Conservation (phyloP, 2,329 filamentous ascomycete species). For the Blumeria hordei region DNA sequence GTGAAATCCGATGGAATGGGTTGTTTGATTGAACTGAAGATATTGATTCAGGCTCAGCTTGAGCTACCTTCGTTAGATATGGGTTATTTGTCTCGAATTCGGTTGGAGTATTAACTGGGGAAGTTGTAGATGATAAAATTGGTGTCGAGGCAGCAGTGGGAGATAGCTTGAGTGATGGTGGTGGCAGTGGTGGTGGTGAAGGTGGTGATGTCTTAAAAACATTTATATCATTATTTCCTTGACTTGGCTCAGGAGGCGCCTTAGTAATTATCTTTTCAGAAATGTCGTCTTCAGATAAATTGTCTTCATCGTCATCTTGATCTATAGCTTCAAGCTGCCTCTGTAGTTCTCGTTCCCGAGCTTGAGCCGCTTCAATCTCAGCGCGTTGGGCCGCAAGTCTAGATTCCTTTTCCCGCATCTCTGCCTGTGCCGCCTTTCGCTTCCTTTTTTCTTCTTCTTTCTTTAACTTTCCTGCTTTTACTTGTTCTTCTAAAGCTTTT, state of each 20-base stretch:
- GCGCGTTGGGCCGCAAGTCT: slow-evolving; percentile 65
- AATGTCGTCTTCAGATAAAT: slow-evolving; percentile 46
- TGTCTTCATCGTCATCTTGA: slow-evolving; percentile 29
- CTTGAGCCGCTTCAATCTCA: slow-evolving; percentile 75
- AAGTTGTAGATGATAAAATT: slow-evolving; percentile 18
- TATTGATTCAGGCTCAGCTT: slow-evolving; percentile 26
- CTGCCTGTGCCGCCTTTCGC: slow-evolving; percentile 68
- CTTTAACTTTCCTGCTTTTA: slow-evolving; percentile 77
- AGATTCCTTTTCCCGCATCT: slow-evolving; percentile 70
- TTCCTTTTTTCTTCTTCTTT: slow-evolving; percentile 89
- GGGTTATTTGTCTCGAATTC: slow-evolving; percentile 78
- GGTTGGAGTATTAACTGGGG: slow-evolving; percentile 27
- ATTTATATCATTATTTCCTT: no score
- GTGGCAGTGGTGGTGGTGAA: slow-evolving; percentile 25
- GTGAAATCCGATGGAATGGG: slow-evolving; percentile 73
- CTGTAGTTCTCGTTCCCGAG: slow-evolving; percentile 74
- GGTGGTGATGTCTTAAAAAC: no score
- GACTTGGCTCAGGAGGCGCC: no score
- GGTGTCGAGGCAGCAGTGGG: slow-evolving; percentile 19
- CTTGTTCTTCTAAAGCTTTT: slow-evolving; percentile 78
- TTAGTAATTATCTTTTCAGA: slow-evolving; percentile 35
- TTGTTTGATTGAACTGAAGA: slow-evolving; percentile 43
- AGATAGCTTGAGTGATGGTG: slow-evolving; percentile 22
- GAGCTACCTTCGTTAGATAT: slow-evolving; percentile 74
- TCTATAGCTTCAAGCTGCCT: slow-evolving; percentile 57